phyloP scores from a whole-genome alignment of 495 filamentous ascomycete genomes.

The Trichocladium uniseriatum region DNA sequence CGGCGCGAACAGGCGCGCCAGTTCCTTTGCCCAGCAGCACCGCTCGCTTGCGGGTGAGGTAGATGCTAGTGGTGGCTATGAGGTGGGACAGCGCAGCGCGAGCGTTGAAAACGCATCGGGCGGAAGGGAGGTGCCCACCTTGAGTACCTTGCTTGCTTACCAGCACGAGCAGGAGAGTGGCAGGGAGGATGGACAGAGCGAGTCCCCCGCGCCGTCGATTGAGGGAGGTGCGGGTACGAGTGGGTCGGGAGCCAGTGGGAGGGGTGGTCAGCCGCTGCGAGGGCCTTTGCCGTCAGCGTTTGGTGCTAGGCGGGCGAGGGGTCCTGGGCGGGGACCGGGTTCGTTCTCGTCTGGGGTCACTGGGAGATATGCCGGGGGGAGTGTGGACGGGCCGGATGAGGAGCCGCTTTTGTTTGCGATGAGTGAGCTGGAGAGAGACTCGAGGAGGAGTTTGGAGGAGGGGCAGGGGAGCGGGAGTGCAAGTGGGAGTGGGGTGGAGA shows the following conservation, averaged over 20 bases:
- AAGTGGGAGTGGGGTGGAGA: slow-evolving; percentile 4
- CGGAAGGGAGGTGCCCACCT: slow-evolving; percentile 45
- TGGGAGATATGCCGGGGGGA: slow-evolving; percentile 42
- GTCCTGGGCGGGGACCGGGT: slow-evolving; percentile 11
- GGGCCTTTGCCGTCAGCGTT: too few species aligned
- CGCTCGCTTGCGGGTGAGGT: slow-evolving; percentile 48
- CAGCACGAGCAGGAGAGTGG: neutral
- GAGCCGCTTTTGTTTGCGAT: slow-evolving; percentile 81
- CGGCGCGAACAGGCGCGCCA: slow-evolving; percentile 50
- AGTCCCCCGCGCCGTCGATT: neutral
- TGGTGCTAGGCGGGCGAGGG: neutral
- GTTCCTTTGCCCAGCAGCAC: slow-evolving; percentile 67
- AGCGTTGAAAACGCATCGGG: slow-evolving; percentile 57
- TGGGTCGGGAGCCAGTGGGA: too few species aligned
- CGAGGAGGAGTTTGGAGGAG: slow-evolving; percentile 67
- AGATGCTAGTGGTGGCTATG: slow-evolving; percentile 32
- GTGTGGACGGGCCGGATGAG: slow-evolving; percentile 53
- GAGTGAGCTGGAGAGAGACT: slow-evolving; percentile 66
- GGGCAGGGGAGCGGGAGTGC: slow-evolving; percentile 30
- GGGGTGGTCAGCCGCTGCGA: neutral
- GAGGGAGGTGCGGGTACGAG: neutral
- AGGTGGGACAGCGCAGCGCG: slow-evolving; percentile 59
- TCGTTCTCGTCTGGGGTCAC: slow-evolving; percentile 30
- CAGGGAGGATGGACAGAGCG: neutral
- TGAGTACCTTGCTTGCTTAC: slow-evolving; percentile 45